Evolutionary conservation across 371 early-diverging fungal genomes (phyloP).

Genomic region (Syncephalastrum monosporum): DNA sequence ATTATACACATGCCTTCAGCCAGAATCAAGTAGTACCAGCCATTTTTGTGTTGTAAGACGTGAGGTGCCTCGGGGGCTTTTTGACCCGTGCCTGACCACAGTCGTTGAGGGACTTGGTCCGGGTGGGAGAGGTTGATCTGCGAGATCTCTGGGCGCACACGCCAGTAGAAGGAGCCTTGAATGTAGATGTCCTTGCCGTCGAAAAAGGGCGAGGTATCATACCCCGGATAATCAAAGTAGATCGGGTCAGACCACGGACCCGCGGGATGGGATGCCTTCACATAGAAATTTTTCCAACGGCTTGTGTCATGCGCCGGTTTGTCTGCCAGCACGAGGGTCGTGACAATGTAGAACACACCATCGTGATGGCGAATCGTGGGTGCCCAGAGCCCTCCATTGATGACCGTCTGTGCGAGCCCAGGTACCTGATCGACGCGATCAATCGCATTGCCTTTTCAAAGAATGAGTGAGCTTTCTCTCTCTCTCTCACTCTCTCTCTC

Average conservation of each 20-base stretch:
- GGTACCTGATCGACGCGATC: conserved; percentile 13
- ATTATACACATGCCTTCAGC: conserved; percentile 14
- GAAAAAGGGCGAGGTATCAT: conserved; percentile 16
- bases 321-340: conserved; percentile 12
- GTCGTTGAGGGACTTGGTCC: conserved; percentile 3
- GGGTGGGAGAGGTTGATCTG: conserved; percentile 21
- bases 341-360: conserved; percentile 16
- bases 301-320: conserved; percentile 5
- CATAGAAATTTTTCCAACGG: conserved; percentile 14
- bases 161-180: conserved; percentile 15
- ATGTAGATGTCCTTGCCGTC: conserved; percentile 15
- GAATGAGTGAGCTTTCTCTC: too few species aligned
- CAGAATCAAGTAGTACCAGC: conserved; percentile 24
- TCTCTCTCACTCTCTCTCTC: too few species aligned
- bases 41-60: conserved; percentile 15
- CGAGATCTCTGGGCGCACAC: conserved; percentile 15
- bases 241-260: conserved; percentile 25
- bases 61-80: conserved; percentile 25
- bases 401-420: conserved; percentile 9
- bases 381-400: conserved; percentile 28
- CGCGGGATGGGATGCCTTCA: conserved; percentile 11
- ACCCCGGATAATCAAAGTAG: conserved; percentile 20
- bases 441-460: conserved; percentile 19
- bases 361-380: conserved; percentile 24
- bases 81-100: conserved; percentile 22